Percentiles rank a stretch among this genome's conserved stretches.
Evolutionary conservation across 352 stramenopile species (phyloP).

Genomic region (Phytophthora cactorum): DNA sequence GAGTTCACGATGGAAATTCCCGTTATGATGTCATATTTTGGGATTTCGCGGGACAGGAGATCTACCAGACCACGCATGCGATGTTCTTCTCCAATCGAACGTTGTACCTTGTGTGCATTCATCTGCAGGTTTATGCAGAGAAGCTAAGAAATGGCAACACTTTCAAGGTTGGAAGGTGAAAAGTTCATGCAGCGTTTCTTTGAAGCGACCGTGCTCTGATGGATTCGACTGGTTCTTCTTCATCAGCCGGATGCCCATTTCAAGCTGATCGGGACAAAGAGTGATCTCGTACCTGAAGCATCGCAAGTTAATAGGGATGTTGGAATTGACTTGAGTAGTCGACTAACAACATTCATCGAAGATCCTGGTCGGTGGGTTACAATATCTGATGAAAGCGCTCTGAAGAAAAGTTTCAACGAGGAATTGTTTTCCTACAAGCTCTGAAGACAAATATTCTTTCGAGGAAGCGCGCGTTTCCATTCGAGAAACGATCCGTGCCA

Average conservation of each 20-base stretch:
- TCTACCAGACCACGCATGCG: too few relatives aligned
- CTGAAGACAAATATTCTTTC: not conserved
- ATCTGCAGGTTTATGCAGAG: too few relatives aligned
- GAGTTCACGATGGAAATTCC: too few relatives aligned
- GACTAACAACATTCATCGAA: conserved; percentile 3
- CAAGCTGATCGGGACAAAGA: conserved; percentile 25
- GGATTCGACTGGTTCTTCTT: conserved; percentile 17
- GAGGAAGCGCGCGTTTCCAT: not conserved
- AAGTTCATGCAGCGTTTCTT: conserved; percentile 17
- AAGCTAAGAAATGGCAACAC: too few relatives aligned
- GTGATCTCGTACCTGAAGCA: not conserved
- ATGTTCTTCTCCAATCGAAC: too few relatives aligned
- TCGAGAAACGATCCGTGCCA: not conserved
- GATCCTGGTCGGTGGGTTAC: not conserved
- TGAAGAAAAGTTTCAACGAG: conserved; percentile 3
- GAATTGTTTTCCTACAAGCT: not conserved
- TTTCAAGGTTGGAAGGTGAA: not conserved
- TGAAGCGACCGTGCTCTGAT: conserved; percentile 16
- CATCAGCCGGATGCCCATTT: conserved; percentile 24
- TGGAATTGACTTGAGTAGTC: not conserved
- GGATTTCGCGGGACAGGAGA: too few relatives aligned
- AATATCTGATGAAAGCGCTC: not conserved
- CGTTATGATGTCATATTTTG: too few relatives aligned
- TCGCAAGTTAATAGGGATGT: not conserved
- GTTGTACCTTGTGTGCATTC: too few relatives aligned